A percentile compares a stretch with the other conserved stretches of the same genome.
Conservation (phyloP, 306 rosid species). For the Dalbergia cultrata region DNA sequence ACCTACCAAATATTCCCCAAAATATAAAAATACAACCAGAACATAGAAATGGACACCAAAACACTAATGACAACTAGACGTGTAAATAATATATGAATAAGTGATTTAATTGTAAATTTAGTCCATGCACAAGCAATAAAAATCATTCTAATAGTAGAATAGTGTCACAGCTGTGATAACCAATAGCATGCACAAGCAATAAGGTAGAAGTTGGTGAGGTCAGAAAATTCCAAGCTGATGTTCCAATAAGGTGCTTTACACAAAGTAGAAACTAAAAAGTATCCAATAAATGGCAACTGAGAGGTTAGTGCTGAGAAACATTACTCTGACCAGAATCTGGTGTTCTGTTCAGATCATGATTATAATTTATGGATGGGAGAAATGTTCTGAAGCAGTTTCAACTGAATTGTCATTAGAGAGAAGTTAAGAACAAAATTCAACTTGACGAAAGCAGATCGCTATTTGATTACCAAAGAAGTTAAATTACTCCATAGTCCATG, state of each 20-base stretch:
- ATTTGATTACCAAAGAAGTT: constrained; percentile 29
- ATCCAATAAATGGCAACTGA: constrained; percentile 7
- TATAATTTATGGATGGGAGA: constrained; percentile 21
- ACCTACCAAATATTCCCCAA: neutral
- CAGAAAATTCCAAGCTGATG: constrained; percentile 25
- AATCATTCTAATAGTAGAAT: constrained; percentile 23
- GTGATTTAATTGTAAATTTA: neutral
- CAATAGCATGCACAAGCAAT: neutral
- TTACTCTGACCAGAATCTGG: constrained; percentile 22
- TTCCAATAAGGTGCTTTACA: neutral
- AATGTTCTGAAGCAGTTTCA: constrained; percentile 27
- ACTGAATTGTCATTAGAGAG: constrained; percentile 16
- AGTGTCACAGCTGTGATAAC: constrained; percentile 1
- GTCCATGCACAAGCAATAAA: constrained; percentile 1
- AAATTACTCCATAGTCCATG: neutral
- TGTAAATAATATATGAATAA: constrained; percentile 17
- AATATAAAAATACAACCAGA: constrained; percentile 2
- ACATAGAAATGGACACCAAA: constrained; percentile 15
- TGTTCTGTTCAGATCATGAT: constrained; percentile 6
- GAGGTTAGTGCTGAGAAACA: neutral
- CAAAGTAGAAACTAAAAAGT: constrained; percentile 16
- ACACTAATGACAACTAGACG: neutral
- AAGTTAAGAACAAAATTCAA: neutral
- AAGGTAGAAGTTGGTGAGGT: neutral
- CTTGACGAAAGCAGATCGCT: constrained; percentile 15